These are phyloP conservation scores for Takakia lepidozioides DNA, from an alignment of 225 moss, liverwort and hornwort genomes.

Conservation along the genomic window DNA sequence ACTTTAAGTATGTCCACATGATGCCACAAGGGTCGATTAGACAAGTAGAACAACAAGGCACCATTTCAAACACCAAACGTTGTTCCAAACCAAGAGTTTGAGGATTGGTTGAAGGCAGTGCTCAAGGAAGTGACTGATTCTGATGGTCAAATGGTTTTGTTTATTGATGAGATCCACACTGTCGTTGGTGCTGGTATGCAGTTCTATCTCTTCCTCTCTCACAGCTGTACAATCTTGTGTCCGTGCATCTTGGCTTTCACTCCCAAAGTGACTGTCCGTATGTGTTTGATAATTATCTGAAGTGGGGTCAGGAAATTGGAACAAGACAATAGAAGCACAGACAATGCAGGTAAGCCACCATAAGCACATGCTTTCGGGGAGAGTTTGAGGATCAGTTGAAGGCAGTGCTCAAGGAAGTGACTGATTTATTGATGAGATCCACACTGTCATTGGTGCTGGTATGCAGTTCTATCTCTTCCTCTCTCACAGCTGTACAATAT, in stretches of 20 bases:
- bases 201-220: neutral
- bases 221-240: neutral
- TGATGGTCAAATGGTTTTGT: constrained; percentile 83
- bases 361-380: too few species aligned
- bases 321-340: too few species aligned
- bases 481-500: neutral
- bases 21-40: too few species aligned
- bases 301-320: too few species aligned
- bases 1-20: too few species aligned
- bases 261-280: too few species aligned
- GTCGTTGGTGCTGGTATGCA: constrained; percentile 86
- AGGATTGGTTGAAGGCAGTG: constrained; percentile 86
- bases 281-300: neutral
- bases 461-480: neutral
- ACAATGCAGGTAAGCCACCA: too few species aligned
- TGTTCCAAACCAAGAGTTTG: too few species aligned
- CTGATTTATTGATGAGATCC: constrained; percentile 92
- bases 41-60: too few species aligned
- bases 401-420: constrained; percentile 87
- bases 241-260: too few species aligned
- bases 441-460: constrained; percentile 98
- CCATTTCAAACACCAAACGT: too few species aligned
- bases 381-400: constrained; percentile 95
- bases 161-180: constrained; percentile 97
- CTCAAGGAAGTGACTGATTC: constrained; percentile 89